Conservation (phyloP, 1,284 basidiomycete species). For the Anthracocystis panici-leucophaei region DNA sequence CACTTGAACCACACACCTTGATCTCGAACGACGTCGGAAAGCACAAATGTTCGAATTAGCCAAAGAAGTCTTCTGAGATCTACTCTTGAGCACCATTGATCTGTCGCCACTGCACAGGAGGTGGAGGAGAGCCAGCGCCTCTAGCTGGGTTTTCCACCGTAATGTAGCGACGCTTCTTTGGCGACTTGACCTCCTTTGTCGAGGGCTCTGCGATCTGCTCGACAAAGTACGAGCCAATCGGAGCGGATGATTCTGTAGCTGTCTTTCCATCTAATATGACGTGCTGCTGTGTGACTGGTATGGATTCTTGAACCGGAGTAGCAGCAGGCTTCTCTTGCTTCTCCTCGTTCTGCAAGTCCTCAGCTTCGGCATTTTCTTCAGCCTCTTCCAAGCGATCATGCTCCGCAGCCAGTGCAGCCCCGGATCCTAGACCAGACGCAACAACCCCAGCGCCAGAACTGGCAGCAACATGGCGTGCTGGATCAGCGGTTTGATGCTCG, state of each 20-base stretch:
- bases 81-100: conserved; percentile 2
- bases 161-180: conserved; percentile 29
- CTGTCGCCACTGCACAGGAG: conserved; percentile 48
- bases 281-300: not conserved
- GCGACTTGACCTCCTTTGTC: conserved; percentile 9
- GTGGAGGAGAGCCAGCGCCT: conserved; percentile 32
- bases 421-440: conserved; percentile 28
- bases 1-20: not conserved
- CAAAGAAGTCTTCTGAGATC: not conserved
- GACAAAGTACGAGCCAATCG: conserved; percentile 20
- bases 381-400: conserved; percentile 23
- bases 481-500: conserved; percentile 25
- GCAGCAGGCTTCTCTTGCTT: not conserved
- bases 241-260: not conserved
- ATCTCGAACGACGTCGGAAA: too few species aligned
- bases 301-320: not conserved
- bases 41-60: not conserved
- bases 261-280: not conserved
- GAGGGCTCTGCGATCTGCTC: conserved; percentile 6
- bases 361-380: conserved; percentile 24
- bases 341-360: conserved; percentile 5
- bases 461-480: conserved; percentile 1
- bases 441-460: conserved; percentile 26
- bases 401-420: conserved; percentile 21
- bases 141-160: conserved; percentile 45